These are phyloP conservation scores for Ustilago nuda DNA, from an alignment of 1,284 basidiomycete species.

Conservation along the genomic window DNA sequence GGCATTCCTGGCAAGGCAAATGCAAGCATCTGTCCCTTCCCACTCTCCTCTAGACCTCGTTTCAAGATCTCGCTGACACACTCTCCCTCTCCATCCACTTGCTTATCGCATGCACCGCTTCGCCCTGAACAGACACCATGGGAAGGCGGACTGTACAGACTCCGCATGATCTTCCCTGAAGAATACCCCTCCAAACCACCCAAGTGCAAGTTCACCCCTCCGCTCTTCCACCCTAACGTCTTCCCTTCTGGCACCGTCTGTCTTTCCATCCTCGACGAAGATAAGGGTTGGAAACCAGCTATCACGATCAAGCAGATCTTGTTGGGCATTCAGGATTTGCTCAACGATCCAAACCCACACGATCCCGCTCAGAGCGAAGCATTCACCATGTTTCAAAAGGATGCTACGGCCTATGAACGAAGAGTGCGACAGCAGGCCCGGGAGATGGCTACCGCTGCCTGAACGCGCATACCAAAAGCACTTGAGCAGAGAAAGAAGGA, in stretches of 20 bases:
- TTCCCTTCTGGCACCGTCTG: constrained; percentile 99
- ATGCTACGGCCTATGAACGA: constrained; percentile 64
- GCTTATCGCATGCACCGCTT: background rate
- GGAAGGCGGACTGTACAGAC: constrained; percentile 94
- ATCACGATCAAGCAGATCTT: constrained; percentile 99
- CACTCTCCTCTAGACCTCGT: background rate
- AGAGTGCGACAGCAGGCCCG: constrained; percentile 52
- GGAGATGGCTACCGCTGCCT: constrained; percentile 50
- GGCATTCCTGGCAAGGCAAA: constrained; percentile 73
- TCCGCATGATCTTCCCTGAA: constrained; percentile 77
- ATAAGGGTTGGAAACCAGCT: constrained; percentile 98
- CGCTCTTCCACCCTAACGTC: constrained; percentile 97
- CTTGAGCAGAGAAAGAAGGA: background rate
- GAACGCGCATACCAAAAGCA: too few relatives aligned
- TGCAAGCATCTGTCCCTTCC: constrained; percentile 45
- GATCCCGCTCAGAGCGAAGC: constrained; percentile 97
- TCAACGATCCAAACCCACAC: constrained; percentile 92
- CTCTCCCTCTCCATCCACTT: background rate
- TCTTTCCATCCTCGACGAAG: constrained; percentile 96
- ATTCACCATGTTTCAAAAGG: constrained; percentile 90
- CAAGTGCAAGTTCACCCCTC: constrained; percentile 97
- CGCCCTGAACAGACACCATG: constrained; percentile 81
- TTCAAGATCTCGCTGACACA: background rate
- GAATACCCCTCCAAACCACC: constrained; percentile 91
- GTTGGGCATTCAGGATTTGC: constrained; percentile 91